These are phyloP conservation scores for Gynostemma pentaphyllum DNA, from an alignment of 306 rosid genomes.

Conservation along the genomic window DNA sequence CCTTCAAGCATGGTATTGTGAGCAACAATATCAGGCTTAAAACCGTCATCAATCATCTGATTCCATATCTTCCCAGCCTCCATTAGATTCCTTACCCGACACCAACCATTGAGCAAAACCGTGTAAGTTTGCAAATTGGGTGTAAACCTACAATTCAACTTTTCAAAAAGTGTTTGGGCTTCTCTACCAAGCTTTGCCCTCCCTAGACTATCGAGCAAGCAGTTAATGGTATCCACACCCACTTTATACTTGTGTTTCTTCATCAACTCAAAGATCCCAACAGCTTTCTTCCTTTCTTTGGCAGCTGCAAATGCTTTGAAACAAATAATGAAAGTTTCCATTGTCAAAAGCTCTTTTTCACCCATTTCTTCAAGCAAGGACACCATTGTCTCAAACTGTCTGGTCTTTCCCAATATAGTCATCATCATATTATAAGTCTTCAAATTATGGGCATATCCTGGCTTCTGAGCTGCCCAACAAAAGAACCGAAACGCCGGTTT, in stretches of 20 bases:
- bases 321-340: slow-evolving; percentile 54
- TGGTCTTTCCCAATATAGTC: slow-evolving; percentile 41
- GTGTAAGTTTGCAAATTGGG: slow-evolving; percentile 48
- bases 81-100: slow-evolving; percentile 45
- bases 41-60: slow-evolving; percentile 64
- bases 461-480: slow-evolving; percentile 55
- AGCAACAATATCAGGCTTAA: slow-evolving; percentile 55
- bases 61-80: slow-evolving; percentile 86
- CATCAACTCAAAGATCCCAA: slow-evolving; percentile 64
- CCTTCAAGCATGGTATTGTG: slow-evolving; percentile 71
- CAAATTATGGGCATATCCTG: slow-evolving; percentile 47
- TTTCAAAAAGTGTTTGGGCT: slow-evolving; percentile 55
- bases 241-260: slow-evolving; percentile 48
- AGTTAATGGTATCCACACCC: slow-evolving; percentile 40
- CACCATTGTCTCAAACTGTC: slow-evolving; percentile 84
- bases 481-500: slow-evolving; percentile 77
- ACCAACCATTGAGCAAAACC: slow-evolving; percentile 60
- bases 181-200: slow-evolving; percentile 62
- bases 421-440: slow-evolving; percentile 54
- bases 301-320: slow-evolving; percentile 60
- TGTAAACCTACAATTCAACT: slow-evolving; percentile 30
- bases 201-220: slow-evolving; percentile 66
- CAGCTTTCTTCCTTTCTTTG: slow-evolving; percentile 68
- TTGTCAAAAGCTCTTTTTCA: slow-evolving; percentile 43
- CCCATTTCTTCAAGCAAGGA: slow-evolving; percentile 78